Evolutionary conservation across 331 rosid genomes (phyloP).

Genomic region (Erythrophleum ivorense): DNA sequence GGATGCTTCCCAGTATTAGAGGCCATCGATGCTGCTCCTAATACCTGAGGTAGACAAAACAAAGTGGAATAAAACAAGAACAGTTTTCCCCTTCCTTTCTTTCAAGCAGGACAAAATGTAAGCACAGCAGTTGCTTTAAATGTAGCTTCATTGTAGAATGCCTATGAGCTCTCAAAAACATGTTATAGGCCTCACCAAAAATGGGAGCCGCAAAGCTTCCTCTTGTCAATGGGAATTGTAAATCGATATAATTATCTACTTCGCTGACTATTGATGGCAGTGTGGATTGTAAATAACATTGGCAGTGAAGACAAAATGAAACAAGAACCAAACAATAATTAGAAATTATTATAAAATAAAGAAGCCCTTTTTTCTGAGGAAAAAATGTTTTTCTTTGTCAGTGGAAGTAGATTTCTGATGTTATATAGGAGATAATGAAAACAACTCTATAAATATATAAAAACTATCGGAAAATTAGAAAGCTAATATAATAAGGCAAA

Average conservation of each 20-base stretch:
- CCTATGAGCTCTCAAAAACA: not conserved
- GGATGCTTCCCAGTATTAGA: constrained; percentile 78
- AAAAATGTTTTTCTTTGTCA: not conserved
- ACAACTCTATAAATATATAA: not conserved
- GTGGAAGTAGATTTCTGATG: not conserved
- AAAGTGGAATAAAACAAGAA: not conserved
- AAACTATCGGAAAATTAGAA: not conserved
- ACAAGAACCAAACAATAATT: not conserved
- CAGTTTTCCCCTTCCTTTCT: not conserved
- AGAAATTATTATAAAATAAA: not conserved
- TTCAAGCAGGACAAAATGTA: not conserved
- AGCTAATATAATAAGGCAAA: not conserved
- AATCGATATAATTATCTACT: too few species aligned
- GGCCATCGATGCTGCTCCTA: constrained; percentile 95
- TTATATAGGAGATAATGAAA: not conserved
- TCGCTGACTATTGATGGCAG: not conserved
- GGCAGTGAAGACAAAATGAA: not conserved
- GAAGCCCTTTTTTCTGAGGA: not conserved
- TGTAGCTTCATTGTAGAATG: not conserved
- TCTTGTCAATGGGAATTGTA: too few species aligned
- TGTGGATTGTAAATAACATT: not conserved
- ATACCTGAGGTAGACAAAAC: constrained; percentile 53
- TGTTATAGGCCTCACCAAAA: not conserved
- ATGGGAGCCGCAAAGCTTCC: not conserved
- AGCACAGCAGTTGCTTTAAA: constrained; percentile 16